A percentile compares a stretch with the other conserved stretches of the same genome.
These are phyloP conservation scores for Urostyla sp. DNA, from an alignment of 73 alveolate genomes.

Conservation along the genomic window DNA sequence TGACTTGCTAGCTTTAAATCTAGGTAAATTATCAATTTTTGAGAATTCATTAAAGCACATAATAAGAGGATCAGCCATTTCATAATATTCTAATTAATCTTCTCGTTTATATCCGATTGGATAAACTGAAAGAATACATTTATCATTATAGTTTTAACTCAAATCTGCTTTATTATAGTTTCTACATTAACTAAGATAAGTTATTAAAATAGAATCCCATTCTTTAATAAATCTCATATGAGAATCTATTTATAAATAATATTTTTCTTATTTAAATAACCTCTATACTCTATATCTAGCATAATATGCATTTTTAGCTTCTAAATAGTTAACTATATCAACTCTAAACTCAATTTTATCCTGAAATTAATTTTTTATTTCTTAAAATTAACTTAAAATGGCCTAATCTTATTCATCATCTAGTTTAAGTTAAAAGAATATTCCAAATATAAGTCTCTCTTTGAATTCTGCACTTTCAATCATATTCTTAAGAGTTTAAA, in stretches of 20 bases:
- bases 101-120: constrained; percentile 45
- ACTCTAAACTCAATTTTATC: constrained; percentile 14
- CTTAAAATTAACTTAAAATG: neutral
- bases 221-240: constrained; percentile 74
- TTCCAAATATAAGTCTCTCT: constrained; percentile 50
- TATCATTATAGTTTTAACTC: no score
- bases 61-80: constrained; percentile 37
- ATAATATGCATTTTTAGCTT: constrained; percentile 82
- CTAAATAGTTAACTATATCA: constrained; percentile 42
- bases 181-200: constrained; percentile 44
- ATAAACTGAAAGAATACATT: constrained; percentile 45
- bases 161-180: constrained; percentile 40
- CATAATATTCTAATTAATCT: neutral
- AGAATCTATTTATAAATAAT: constrained; percentile 76
- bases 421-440: constrained; percentile 38
- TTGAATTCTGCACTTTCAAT: constrained; percentile 5
- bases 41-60: constrained; percentile 57
- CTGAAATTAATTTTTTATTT: neutral
- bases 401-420: constrained; percentile 12
- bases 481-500: constrained; percentile 20
- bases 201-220: constrained; percentile 76
- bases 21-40: constrained; percentile 16
- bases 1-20: constrained; percentile 43
- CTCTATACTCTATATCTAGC: constrained; percentile 75
- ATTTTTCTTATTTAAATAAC: constrained; percentile 69